Base-by-base conservation (phyloP, 352 stramenopile species). In the Phytophthora palmivora region DNA sequence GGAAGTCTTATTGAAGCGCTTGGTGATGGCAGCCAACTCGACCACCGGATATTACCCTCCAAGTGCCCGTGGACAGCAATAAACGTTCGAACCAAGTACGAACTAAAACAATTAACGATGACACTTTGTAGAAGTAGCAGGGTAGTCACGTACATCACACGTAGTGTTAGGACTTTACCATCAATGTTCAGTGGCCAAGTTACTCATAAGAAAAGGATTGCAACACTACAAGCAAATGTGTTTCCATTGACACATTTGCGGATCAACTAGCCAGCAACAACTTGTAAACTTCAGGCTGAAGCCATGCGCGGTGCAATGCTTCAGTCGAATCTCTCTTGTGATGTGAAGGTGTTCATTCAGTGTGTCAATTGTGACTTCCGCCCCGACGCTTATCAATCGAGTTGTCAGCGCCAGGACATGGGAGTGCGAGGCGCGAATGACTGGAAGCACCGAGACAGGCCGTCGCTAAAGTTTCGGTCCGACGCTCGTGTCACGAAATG, bases 21-120 rank as follows among this genome's bases (percentile, higher is more conserved):
- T 78, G 2, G 65, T 78, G 18, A 76, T 78, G 69, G 65, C 72
- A 19, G 72, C 72, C 5, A 81, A 64, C 30, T 68, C 56, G 12
- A 67, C 69, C 4, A 28, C 49, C 14, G 72, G 72, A 24, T 78
- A 76, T 55, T 53, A 70, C 21, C 61, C 61, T 6, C 36, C 54
- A 38, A 68, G 21, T 52, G 37, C 60, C 11, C 58, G 63, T 28
- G 37, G 55, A 41, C 56, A 73, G 16, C 41, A 72, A 28, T 58
- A 69, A 58, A 33, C 12, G 16, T 60, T 54, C 19, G 21, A 66
- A 21, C 7, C 30, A 55, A 43, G 34, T 39, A 8, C 56, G 28
- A 63, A 50, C 50, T 36, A 48, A 60, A 62, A 63, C 42, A 63
- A 58, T 51, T 55, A 67, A 68, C 59, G 59, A 63, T 68, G 59